phyloP scores from a whole-genome alignment of 75 land plant genomes.

The Selaginella tamariscina region DNA sequence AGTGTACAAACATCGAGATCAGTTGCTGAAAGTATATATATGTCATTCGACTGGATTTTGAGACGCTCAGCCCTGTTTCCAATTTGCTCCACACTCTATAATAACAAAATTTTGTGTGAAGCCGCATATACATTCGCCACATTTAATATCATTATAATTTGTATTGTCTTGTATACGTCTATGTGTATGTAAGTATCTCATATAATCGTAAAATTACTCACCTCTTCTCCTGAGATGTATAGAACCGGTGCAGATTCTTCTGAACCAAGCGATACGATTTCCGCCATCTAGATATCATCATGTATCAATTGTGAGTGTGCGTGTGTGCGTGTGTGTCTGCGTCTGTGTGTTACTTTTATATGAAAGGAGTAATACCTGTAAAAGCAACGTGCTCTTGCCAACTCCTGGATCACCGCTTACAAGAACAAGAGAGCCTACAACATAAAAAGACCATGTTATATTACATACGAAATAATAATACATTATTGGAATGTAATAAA shows the following conservation, averaged over 20 bases:
- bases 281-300: no score
- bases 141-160: background rate
- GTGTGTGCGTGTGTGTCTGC: no score
- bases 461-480: no score
- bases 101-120: background rate
- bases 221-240: slow-evolving; percentile 95
- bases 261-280: no score
- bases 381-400: slow-evolving; percentile 83
- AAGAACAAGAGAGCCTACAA: slow-evolving; percentile 82
- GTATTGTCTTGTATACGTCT: background rate
- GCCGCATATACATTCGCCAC: background rate
- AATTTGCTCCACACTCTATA: slow-evolving; percentile 87
- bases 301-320: no score
- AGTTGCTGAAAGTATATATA: slow-evolving; percentile 70
- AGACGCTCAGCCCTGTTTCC: slow-evolving; percentile 70
- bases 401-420: slow-evolving; percentile 98
- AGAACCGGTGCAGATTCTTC: slow-evolving; percentile 47
- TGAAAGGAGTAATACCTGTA: slow-evolving; percentile 70
- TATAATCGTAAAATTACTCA: slow-evolving; percentile 16
- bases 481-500: no score
- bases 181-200: slow-evolving; percentile 2
- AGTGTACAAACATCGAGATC: slow-evolving; percentile 54
- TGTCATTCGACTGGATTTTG: slow-evolving; percentile 40
- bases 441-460: no score
- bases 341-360: no score